Percentiles rank a stretch among this genome's conserved stretches.
Evolutionary conservation across 192 early-diverging fungal species (phyloP).

Genomic region (Pilaira anomala): DNA sequence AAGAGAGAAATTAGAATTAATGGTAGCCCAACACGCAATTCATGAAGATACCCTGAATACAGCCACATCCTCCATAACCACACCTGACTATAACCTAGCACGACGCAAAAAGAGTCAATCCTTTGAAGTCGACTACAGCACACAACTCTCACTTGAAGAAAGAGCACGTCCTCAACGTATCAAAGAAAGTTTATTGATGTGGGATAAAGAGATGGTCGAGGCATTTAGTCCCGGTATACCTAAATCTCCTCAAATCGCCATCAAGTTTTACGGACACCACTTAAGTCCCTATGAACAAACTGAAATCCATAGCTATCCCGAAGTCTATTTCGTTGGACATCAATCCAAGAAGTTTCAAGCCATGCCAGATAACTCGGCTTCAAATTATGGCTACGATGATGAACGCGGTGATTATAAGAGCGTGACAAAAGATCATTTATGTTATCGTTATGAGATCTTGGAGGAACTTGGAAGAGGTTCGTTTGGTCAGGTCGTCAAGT

Average conservation of each 20-base stretch:
- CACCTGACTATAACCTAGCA: not conserved
- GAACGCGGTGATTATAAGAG: constrained; percentile 92
- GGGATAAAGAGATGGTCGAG: constrained; percentile 5
- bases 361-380: constrained; percentile 53
- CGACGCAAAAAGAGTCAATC: not conserved
- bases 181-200: constrained; percentile 1
- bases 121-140: not conserved
- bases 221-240: constrained; percentile 7
- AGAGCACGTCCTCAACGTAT: constrained; percentile 11
- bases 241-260: constrained; percentile 57
- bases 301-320: constrained; percentile 78
- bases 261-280: constrained; percentile 65
- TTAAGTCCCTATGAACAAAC: constrained; percentile 83
- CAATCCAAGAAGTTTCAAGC: constrained; percentile 60
- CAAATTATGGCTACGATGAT: constrained; percentile 80
- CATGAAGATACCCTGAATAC: not conserved
- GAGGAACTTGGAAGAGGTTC: constrained; percentile 90
- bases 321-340: constrained; percentile 89
- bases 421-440: constrained; percentile 81
- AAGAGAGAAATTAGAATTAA: constrained; percentile 21
- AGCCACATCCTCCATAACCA: not conserved
- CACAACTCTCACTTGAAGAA: not conserved
- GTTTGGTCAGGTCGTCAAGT: constrained; percentile 94
- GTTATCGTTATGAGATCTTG: constrained; percentile 91
- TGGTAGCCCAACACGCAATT: constrained; percentile 33